Percentiles rank a stretch among this genome's conserved stretches.
phyloP scores from a whole-genome alignment of 1,284 basidiomycete genomes.

The Coniferiporia weirii region DNA sequence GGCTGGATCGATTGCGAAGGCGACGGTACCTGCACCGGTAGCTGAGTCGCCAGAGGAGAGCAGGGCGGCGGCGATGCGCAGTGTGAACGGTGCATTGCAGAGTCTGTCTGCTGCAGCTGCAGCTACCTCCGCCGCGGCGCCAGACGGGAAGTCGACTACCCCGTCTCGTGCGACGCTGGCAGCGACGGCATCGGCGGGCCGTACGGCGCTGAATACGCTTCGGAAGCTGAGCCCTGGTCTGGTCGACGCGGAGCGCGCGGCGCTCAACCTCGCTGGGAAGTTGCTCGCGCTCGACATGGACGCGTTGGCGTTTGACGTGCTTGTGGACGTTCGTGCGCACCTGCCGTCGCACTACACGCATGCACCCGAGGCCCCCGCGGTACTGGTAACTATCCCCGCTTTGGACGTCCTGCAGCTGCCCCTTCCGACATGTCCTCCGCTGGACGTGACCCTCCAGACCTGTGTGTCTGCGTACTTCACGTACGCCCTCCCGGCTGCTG shows the following conservation, averaged over 20 bases:
- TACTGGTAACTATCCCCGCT: conserved; percentile 21
- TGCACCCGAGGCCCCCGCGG: neutral
- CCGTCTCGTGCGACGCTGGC: conserved; percentile 29
- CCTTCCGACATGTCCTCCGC: conserved; percentile 27
- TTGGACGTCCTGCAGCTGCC: conserved; percentile 41
- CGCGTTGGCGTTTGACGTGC: conserved; percentile 40
- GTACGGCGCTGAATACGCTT: conserved; percentile 37
- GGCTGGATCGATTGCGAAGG: conserved; percentile 7
- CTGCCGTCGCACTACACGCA: conserved; percentile 31
- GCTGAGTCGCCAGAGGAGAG: conserved; percentile 22
- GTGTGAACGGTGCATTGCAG: conserved; percentile 58
- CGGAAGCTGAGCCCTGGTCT: conserved; percentile 41
- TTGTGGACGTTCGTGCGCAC: conserved; percentile 41
- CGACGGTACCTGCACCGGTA: neutral
- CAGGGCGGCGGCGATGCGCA: conserved; percentile 44
- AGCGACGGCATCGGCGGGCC: conserved; percentile 26
- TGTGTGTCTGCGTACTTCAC: conserved; percentile 55
- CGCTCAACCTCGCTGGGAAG: conserved; percentile 58
- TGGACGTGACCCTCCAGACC: conserved; percentile 41
- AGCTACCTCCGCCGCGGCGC: conserved; percentile 24
- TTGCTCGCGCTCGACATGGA: conserved; percentile 60
- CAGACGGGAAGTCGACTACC: conserved; percentile 24
- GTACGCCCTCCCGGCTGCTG: conserved; percentile 41
- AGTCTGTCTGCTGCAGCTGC: conserved; percentile 37
- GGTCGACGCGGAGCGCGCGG: conserved; percentile 69